Percentiles rank a stretch among this genome's conserved stretches.
Conservation (phyloP, 176 grass and related monocot genomes). For the Lolium perenne region DNA sequence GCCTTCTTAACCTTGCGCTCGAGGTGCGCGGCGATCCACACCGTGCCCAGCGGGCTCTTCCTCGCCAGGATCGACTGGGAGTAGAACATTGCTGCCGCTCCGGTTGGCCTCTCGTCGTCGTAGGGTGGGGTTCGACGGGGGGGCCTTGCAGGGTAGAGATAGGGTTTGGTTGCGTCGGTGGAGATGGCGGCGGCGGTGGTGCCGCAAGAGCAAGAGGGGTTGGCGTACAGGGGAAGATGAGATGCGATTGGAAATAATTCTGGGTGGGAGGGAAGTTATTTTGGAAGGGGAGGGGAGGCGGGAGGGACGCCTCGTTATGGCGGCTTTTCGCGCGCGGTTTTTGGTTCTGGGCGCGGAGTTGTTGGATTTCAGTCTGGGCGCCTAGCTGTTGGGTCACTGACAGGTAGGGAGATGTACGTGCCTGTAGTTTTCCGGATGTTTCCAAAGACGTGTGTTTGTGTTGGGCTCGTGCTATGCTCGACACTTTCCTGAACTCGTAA, state of each 20-base stretch:
- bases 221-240: background rate
- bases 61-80: conserved; percentile 79
- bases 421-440: background rate
- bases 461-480: background rate
- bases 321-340: conserved; percentile 20
- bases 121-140: background rate
- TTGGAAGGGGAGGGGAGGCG: background rate
- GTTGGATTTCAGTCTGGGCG: background rate
- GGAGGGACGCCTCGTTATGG: background rate
- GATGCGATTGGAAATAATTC: background rate
- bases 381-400: too few relatives aligned
- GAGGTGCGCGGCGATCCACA: conserved; percentile 96
- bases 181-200: background rate
- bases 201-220: conserved; percentile 2
- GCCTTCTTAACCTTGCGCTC: conserved; percentile 88
- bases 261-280: background rate
- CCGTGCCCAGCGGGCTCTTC: conserved; percentile 70
- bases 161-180: background rate
- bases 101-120: background rate
- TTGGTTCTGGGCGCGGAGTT: background rate
- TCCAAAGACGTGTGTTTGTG: background rate
- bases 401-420: too few relatives aligned
- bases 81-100: conserved; percentile 72
- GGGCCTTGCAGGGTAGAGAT: background rate
- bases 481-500: too few relatives aligned